Evolutionary conservation across 2,329 filamentous ascomycete genomes (phyloP).

Genomic region (Stagonosporopsis rhizophila): DNA sequence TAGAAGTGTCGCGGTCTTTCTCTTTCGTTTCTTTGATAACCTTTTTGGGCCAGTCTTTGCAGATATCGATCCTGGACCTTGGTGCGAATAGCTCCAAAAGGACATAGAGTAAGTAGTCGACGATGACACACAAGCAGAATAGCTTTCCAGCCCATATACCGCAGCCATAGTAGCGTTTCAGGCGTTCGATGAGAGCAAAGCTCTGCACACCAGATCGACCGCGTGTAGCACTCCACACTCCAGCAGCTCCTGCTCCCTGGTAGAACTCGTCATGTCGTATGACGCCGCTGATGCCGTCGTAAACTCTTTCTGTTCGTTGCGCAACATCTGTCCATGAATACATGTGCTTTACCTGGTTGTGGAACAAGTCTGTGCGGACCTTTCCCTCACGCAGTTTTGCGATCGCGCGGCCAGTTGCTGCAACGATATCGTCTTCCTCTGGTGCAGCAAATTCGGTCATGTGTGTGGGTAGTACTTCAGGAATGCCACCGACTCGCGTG

Average conservation of each 20-base stretch:
- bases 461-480: slow-evolving; percentile 91
- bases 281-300: slow-evolving; percentile 89
- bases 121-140: slow-evolving; percentile 91
- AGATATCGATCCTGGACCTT: slow-evolving; percentile 84
- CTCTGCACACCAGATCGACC: slow-evolving; percentile 76
- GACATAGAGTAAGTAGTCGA: slow-evolving; percentile 91
- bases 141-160: slow-evolving; percentile 98
- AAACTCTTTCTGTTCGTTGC: slow-evolving; percentile 90
- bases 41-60: slow-evolving; percentile 91
- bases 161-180: slow-evolving; percentile 97
- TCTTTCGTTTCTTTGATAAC: slow-evolving; percentile 20
- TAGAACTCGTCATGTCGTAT: slow-evolving; percentile 89
- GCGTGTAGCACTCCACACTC: slow-evolving; percentile 71
- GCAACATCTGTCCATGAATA: slow-evolving; percentile 99
- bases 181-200: slow-evolving; percentile 89
- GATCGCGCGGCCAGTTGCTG: slow-evolving; percentile 88
- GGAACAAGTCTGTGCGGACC: slow-evolving; percentile 90
- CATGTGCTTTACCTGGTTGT: slow-evolving; percentile 97
- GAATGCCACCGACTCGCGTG: slow-evolving; percentile 94
- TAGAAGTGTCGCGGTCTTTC: slow-evolving; percentile 19
- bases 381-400: slow-evolving; percentile 82
- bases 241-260: slow-evolving; percentile 74
- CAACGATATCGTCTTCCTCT: slow-evolving; percentile 92
- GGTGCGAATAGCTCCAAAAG: slow-evolving; percentile 89
- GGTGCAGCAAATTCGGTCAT: slow-evolving; percentile 99